Base-by-base conservation (phyloP, 2,329 filamentous ascomycete species). In the Cyphellophora europaea region DNA sequence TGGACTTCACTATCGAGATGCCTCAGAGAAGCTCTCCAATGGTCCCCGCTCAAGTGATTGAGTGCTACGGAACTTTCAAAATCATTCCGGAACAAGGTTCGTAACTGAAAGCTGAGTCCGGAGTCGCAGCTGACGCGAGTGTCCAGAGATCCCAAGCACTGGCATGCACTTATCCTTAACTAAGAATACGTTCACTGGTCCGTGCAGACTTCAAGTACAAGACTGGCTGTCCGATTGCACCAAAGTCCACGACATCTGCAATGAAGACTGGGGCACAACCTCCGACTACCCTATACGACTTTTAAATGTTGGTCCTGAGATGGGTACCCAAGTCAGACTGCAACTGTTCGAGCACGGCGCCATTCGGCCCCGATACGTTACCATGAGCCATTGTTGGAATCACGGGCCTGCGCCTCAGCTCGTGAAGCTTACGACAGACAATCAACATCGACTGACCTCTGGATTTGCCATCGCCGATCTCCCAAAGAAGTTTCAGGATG, bases 381-480 rank as follows among this genome's bases (percentile, higher is more conserved):
- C 35, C 16, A 16, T 37, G 18, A 34, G 30, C 15, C 35, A 37
- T 27, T 37, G 35, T 19, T 37, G 35, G 35, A 25, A 30, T 3
- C 12, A 17, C 13, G 12, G 12, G 17, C 12, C 12, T 11, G 17
- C 16, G n/a, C 11, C 18, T 12, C 34, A 15, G 18, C 15, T 16
- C 17, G 25, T 11, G 12, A 31, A 21, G 19, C 16, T 31, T 37
- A 13, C 23, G 33, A 15, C 17, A 38, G 16, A 45, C 41, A 74
- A 79, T 3, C 89, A 96, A 58, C 91, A 98, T 56, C 80, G 96
- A 19, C 60, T 93, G 40, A 72, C 74, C 21, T 84, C 89, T 54
- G 86, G 87, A 14, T 76, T 83, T 2, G 84, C 84, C 0, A 70
- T 66, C 1, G 55, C 60, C 13, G 66, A 79, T 47, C 55, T 71